Evolutionary conservation across 2,329 filamentous ascomycete genomes (phyloP).

Genomic region (Akanthomyces uredinophilus): DNA sequence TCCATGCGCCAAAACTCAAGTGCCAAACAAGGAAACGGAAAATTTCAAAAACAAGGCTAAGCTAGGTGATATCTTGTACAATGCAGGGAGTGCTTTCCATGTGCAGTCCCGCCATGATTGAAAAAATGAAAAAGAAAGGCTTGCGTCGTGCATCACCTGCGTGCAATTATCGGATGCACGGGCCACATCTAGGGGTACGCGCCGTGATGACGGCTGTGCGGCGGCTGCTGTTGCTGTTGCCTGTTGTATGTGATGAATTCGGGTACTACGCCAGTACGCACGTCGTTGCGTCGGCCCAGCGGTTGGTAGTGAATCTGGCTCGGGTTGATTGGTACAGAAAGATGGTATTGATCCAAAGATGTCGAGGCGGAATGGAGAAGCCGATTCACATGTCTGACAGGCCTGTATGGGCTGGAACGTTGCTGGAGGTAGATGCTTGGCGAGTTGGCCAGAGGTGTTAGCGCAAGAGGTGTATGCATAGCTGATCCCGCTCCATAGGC

Average conservation of each 20-base stretch:
- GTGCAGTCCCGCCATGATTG: not conserved
- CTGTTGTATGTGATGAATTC: constrained; percentile 45
- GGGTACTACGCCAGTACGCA: constrained; percentile 67
- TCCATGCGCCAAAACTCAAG: not conserved
- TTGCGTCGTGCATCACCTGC: not conserved
- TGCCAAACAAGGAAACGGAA: not conserved
- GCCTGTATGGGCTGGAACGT: constrained; percentile 86
- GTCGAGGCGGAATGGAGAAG: constrained; percentile 80
- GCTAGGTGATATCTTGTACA: constrained; percentile 6
- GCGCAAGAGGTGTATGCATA: constrained; percentile 51
- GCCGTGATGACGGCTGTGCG: constrained; percentile 16
- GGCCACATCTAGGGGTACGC: constrained; percentile 10
- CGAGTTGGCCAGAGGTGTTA: constrained; percentile 69
- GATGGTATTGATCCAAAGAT: constrained; percentile 69
- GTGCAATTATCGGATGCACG: not conserved
- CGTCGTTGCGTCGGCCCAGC: constrained; percentile 62
- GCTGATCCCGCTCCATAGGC: constrained; percentile 49
- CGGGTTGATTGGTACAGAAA: constrained; percentile 52
- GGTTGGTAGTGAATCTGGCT: constrained; percentile 81
- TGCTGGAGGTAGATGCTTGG: constrained; percentile 84
- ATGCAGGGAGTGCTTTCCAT: not conserved
- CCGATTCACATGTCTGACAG: constrained; percentile 82
- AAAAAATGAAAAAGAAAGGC: not conserved
- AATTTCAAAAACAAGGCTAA: constrained; percentile 13
- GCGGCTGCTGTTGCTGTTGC: constrained; percentile 17